Evolutionary conservation across 495 filamentous ascomycete species (phyloP), one percentile per base, ranked within the genome.

Genomic region (Hypoxylon rickii): DNA sequence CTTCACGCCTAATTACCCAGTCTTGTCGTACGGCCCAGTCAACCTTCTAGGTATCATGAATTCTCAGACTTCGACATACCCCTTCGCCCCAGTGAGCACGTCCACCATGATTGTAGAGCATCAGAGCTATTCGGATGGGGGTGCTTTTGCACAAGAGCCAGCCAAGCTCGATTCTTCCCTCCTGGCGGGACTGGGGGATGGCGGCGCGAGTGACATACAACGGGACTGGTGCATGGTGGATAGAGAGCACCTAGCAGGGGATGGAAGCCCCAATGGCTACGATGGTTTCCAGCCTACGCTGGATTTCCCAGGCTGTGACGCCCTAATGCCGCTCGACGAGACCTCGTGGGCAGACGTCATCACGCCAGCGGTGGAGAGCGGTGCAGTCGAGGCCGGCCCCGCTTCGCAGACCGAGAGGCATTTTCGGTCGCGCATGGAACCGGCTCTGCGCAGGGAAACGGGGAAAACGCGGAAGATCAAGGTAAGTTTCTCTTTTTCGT

Each of bases 391-490:
- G 1, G 32, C 21, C 48, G 13, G 13, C 6, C 10, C 33, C 11
- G 12, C 16, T 7, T 49, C 48, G 15, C 44, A 43, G 15, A 16
- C 48, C 7, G 53, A 49, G 32, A 36, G 49, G 26, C 65, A 45
- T n/a, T 42, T 44, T 16, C 48, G 54, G 29, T 55, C 61, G 15
- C 50, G 50, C 17, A 18, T 59, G 16, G 29, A 39, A 4, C 41
- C 29, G 3, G 56, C 47, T 15, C 40, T 58, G 11, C 68, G 71
- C 15, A 63, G 47, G 24, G 58, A 69, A 29, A 71, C 69, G 17
- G 67, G 59, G 32, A 69, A 65, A 17, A 75, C 73, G 2, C 66
- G 73, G 29, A 68, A 56, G 36, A 41, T 70, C 20, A 71, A 69
- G 17, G 59, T 63, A 36, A 15, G 53, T 41, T 20, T 3, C 7